Percentiles rank a stretch among this genome's conserved stretches.
phyloP scores from a whole-genome alignment of 2,329 filamentous ascomycete genomes.

The Fusarium nematophilum region DNA sequence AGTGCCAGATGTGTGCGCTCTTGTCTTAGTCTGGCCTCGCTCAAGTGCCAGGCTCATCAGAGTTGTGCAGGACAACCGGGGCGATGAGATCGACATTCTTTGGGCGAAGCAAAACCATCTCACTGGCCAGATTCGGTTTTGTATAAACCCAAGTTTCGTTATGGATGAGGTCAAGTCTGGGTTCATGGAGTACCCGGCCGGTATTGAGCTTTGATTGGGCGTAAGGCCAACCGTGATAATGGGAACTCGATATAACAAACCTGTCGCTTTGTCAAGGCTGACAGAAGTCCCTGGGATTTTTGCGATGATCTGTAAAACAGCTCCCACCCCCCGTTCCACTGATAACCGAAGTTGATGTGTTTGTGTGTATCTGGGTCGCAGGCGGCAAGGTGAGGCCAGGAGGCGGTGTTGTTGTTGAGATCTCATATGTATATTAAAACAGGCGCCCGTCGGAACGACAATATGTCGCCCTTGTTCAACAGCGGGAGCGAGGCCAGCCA shows the following conservation, averaged over 20 bases:
- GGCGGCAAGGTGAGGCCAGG: slow-evolving; percentile 17
- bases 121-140: slow-evolving; percentile 28
- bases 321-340: slow-evolving; percentile 26
- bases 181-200: slow-evolving; percentile 1
- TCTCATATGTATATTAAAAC: slow-evolving; percentile 6
- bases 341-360: slow-evolving; percentile 9
- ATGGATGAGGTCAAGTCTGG: neutral
- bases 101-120: slow-evolving; percentile 17
- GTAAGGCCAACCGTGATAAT: slow-evolving; percentile 18
- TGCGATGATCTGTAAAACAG: slow-evolving; percentile 19
- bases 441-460: slow-evolving; percentile 1
- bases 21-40: slow-evolving; percentile 30
- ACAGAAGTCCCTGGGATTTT: slow-evolving; percentile 30
- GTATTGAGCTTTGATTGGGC: slow-evolving; percentile 35
- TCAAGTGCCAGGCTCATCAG: slow-evolving; percentile 32
- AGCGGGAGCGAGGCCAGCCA: slow-evolving; percentile 34
- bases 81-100: slow-evolving; percentile 40
- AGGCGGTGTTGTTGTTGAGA: neutral
- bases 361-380: slow-evolving; percentile 1
- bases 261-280: slow-evolving; percentile 30
- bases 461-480: slow-evolving; percentile 24
- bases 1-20: slow-evolving; percentile 30
- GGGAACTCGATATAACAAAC: slow-evolving; percentile 20
- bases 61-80: slow-evolving; percentile 41
- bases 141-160: slow-evolving; percentile 20